Percentiles rank a stretch among this genome's conserved stretches.
Conservation (phyloP, 2,329 filamentous ascomycete genomes). For the Catunica adiposa region DNA sequence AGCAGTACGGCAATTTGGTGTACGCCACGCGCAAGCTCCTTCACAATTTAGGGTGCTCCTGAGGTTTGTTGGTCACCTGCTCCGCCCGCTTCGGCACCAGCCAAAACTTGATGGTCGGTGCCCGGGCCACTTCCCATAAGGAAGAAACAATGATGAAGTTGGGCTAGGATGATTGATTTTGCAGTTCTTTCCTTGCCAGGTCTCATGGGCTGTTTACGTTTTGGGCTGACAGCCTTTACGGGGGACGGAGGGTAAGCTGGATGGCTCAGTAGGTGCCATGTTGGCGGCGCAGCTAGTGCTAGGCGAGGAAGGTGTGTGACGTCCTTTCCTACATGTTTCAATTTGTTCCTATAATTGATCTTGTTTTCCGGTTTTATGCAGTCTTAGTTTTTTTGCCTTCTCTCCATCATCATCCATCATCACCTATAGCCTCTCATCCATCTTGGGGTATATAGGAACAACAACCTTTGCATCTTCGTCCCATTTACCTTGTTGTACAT, state of each 20-base stretch:
- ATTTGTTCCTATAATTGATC: neutral
- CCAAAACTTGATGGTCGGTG: neutral
- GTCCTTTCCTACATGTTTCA: neutral
- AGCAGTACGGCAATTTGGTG: neutral
- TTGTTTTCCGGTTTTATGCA: neutral
- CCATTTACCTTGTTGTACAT: neutral
- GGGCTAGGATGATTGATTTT: neutral
- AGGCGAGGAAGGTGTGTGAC: neutral
- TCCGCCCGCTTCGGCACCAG: constrained; percentile 1
- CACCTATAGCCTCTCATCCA: neutral
- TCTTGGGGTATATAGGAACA: neutral
- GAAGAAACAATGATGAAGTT: neutral
- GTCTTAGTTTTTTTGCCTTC: constrained; percentile 1
- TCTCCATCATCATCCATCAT: neutral
- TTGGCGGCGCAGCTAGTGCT: neutral
- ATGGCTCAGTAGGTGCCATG: neutral
- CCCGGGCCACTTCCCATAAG: neutral
- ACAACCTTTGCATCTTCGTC: neutral
- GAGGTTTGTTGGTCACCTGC: neutral
- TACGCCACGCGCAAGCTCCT: neutral
- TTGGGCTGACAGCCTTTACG: constrained; percentile 2
- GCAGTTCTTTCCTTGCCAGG: no score
- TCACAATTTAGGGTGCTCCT: neutral
- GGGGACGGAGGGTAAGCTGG: neutral
- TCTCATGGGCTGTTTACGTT: neutral